Conservation (phyloP, 73 alveolate species). For the Tetrahymena thermophila region DNA sequence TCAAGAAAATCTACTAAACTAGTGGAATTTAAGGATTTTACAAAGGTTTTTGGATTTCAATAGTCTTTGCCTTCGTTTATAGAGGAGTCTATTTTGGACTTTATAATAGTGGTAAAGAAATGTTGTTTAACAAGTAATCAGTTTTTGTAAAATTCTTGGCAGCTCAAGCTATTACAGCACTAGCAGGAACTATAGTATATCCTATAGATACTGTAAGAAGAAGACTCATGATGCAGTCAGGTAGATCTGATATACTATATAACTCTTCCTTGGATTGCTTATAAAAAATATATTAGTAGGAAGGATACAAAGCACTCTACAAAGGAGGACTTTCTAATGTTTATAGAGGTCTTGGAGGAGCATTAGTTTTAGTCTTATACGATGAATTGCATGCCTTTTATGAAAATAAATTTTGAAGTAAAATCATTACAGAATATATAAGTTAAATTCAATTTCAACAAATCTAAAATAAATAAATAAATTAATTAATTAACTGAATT, state of each 20-base stretch:
- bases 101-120: constrained; percentile 81
- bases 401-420: neutral
- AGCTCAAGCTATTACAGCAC: constrained; percentile 73
- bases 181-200: constrained; percentile 74
- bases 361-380: constrained; percentile 74
- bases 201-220: constrained; percentile 91
- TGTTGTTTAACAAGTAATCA: constrained; percentile 49
- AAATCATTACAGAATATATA: no score
- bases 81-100: constrained; percentile 90
- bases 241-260: constrained; percentile 69
- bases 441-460: neutral
- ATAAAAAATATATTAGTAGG: constrained; percentile 54
- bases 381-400: constrained; percentile 42
- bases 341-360: constrained; percentile 82
- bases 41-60: constrained; percentile 92
- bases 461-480: neutral
- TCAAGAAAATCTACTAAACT: constrained; percentile 53
- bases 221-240: constrained; percentile 88
- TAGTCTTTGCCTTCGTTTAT: constrained; percentile 75
- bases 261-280: constrained; percentile 66
- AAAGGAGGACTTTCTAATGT: constrained; percentile 79
- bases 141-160: constrained; percentile 60
- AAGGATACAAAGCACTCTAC: constrained; percentile 81
- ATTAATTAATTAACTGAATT: no score
- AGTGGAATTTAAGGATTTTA: constrained; percentile 84